phyloP scores from a whole-genome alignment of 2,329 filamentous ascomycete genomes.

The Bretziella fagacearum region DNA sequence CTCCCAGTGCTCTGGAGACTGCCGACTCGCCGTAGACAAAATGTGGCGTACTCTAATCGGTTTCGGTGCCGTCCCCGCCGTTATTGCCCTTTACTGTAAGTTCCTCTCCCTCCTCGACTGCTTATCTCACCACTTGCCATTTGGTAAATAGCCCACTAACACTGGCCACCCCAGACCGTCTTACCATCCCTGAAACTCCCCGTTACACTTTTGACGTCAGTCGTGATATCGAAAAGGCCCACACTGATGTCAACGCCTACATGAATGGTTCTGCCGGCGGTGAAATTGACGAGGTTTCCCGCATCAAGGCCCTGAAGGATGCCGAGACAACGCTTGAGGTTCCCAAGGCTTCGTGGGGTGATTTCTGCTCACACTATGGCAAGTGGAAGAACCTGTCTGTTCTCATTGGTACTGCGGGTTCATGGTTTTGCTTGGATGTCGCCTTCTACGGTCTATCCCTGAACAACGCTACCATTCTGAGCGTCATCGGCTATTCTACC shows the following conservation, averaged over 20 bases:
- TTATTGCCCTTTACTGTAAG: slow-evolving; percentile 59
- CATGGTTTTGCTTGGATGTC: slow-evolving; percentile 59
- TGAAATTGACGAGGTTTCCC: slow-evolving; percentile 47
- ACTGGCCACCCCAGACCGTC: slow-evolving; percentile 27
- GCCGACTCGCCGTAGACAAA: slow-evolving; percentile 46
- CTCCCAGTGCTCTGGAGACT: slow-evolving; percentile 32
- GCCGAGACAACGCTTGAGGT: slow-evolving; percentile 39
- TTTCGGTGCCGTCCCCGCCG: slow-evolving; percentile 64
- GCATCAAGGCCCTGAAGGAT: slow-evolving; percentile 39
- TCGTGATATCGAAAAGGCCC: slow-evolving; percentile 56
- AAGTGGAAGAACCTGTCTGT: slow-evolving; percentile 56
- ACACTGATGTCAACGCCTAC: slow-evolving; percentile 59
- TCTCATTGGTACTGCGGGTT: slow-evolving; percentile 28
- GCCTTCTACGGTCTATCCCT: slow-evolving; percentile 54
- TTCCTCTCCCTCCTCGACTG: slow-evolving; percentile 4
- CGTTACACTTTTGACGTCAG: slow-evolving; percentile 75
- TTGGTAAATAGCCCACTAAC: neutral
- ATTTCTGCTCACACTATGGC: slow-evolving; percentile 55
- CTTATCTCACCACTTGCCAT: neutral
- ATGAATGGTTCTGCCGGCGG: slow-evolving; percentile 46
- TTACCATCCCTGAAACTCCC: slow-evolving; percentile 76
- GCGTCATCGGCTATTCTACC: slow-evolving; percentile 51
- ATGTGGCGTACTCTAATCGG: slow-evolving; percentile 76
- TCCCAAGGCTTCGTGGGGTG: slow-evolving; percentile 52
- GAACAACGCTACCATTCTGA: slow-evolving; percentile 58